Evolutionary conservation across 2,329 filamentous ascomycete genomes (phyloP), one percentile per base, ranked within the genome.

Genomic region (Sporothrix brunneoviolacea): DNA sequence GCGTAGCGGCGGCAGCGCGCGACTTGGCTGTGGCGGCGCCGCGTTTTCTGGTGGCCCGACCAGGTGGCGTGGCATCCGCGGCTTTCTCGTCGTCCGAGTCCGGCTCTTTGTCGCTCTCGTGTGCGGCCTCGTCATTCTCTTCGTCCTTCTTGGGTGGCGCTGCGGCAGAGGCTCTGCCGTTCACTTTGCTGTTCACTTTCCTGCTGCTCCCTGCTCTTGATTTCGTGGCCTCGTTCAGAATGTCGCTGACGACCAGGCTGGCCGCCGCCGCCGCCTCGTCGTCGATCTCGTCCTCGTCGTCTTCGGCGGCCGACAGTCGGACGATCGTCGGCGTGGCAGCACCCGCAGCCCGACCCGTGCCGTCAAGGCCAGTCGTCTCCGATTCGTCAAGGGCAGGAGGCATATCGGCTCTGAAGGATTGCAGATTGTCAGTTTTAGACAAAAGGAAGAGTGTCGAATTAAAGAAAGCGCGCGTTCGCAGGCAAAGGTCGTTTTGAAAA

Each of bases 211-310:
- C 19, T n/a, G 38, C 22, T 8, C 30, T 52, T 18, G 38, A 12
- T 38, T 43, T 43, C 4, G 33, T 22, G 3, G 33, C 49, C 13
- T 41, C 32, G 24, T 24, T 48, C 15, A 52, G 38, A 4, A 52
- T 28, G 16, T 52, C 50, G 39, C 50, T 52, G 5, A 48, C 39
- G 8, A 51, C 35, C 4, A 54, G 36, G 35, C 36, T 46, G 9
- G 52, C 44, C 2, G 44, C 44, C 4, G 37, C 45, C 9, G 41
- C 52, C 6, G 35, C 36, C 12, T 45, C 37, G 1, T 40, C 42
- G 22, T 48, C 47, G 8, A 28, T 27, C 13, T 13, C 27, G n/a
- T 45, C 38, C 9, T 42, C 30, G 33, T 47, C 37, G 15, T 52
- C 41, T 18, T 51, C 49, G 24, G 41, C 36, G 13, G 37, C 37